Conservation (phyloP, 2,329 filamentous ascomycete species). For the Sporothrix phasma region DNA sequence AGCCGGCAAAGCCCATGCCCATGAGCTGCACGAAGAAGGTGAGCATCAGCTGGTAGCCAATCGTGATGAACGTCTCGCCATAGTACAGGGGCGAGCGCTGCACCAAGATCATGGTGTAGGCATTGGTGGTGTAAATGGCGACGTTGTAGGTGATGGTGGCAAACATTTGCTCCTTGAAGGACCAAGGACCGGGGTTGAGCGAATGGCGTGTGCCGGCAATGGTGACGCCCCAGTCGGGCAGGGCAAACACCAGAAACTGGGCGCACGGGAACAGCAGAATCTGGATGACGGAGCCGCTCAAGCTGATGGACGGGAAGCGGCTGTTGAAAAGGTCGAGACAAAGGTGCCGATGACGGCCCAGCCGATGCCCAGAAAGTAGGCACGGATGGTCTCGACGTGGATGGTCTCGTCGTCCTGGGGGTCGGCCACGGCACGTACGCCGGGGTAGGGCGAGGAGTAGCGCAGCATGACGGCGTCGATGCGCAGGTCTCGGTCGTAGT, state of each 20-base stretch:
- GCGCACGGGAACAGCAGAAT: conserved; percentile 39
- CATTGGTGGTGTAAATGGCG: conserved; percentile 28
- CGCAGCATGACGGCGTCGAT: conserved; percentile 32
- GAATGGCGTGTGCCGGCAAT: conserved; percentile 31
- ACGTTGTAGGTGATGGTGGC: conserved; percentile 32
- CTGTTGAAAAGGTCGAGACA: conserved; percentile 34
- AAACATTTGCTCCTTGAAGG: conserved; percentile 35
- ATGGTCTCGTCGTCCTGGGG: conserved; percentile 28
- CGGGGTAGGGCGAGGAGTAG: conserved; percentile 34
- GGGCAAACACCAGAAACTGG: conserved; percentile 31
- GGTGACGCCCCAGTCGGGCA: conserved; percentile 37
- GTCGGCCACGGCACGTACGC: conserved; percentile 32
- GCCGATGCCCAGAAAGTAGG: conserved; percentile 33
- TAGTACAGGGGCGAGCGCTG: conserved; percentile 32
- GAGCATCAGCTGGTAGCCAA: conserved; percentile 33
- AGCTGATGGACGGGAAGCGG: conserved; percentile 30
- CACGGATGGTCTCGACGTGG: conserved; percentile 33
- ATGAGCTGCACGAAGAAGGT: conserved; percentile 33
- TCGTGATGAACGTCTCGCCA: conserved; percentile 30
- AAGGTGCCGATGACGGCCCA: conserved; percentile 33
- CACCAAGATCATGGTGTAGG: conserved; percentile 29
- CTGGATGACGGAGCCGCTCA: conserved; percentile 32
- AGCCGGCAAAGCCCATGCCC: conserved; percentile 35
- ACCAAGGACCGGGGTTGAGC: conserved; percentile 34
- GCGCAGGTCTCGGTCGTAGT: conserved; percentile 32